These are phyloP conservation scores for Penicillium goetzii DNA, from an alignment of 495 filamentous ascomycete species.

Conservation along the genomic window DNA sequence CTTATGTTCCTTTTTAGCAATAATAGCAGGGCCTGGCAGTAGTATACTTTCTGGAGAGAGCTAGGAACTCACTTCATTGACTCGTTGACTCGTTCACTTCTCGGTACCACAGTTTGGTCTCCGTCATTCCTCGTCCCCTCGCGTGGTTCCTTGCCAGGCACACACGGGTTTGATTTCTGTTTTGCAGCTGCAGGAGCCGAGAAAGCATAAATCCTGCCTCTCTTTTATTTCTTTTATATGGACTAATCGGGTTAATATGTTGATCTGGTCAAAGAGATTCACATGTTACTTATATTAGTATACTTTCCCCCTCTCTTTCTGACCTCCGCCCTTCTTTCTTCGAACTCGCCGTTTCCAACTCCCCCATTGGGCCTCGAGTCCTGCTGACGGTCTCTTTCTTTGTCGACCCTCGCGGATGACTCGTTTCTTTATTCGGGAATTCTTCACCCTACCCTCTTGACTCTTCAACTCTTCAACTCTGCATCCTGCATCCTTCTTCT, in stretches of 20 bases:
- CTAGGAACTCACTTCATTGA: background rate
- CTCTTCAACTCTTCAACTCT: background rate
- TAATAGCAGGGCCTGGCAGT: too few relatives aligned
- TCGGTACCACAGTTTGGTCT: too few relatives aligned
- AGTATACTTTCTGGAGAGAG: too few relatives aligned
- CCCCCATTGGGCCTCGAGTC: slow-evolving; percentile 10
- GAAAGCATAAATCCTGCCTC: slow-evolving; percentile 1
- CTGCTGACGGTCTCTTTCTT: slow-evolving; percentile 1
- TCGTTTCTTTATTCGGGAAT: slow-evolving; percentile 6
- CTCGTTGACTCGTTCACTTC: background rate
- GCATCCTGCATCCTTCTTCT: background rate
- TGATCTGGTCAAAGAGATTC: background rate
- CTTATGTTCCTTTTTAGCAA: too few relatives aligned
- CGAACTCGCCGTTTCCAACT: background rate
- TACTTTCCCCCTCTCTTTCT: slow-evolving; percentile 5
- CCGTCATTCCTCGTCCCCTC: background rate
- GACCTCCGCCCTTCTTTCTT: slow-evolving; percentile 4
- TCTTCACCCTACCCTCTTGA: slow-evolving; percentile 2
- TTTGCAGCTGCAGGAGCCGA: background rate
- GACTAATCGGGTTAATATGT: background rate
- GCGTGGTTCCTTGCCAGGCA: slow-evolving; percentile 1
- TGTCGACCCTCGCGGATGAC: background rate
- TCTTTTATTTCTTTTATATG: background rate
- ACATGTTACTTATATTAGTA: slow-evolving; percentile 7
- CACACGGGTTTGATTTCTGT: background rate